phyloP scores from a whole-genome alignment of 1,284 basidiomycete species.

The Phellopilus nigrolimitatus region DNA sequence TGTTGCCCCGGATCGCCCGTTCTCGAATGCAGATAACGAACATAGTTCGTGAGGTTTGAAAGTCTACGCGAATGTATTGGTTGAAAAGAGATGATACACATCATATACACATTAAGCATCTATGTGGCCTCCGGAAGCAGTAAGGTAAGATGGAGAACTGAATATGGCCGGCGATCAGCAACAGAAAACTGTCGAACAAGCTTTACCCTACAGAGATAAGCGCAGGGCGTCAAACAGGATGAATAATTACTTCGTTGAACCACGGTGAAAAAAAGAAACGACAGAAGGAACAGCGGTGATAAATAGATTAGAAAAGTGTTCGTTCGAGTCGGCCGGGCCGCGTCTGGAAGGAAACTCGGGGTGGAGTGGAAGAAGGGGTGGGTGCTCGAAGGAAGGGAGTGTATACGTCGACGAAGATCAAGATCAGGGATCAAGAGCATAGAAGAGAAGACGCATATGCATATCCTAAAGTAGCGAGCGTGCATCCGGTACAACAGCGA shows the following conservation, averaged over 20 bases:
- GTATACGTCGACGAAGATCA: not conserved
- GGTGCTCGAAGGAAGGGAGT: not conserved
- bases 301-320: slow-evolving; percentile 4
- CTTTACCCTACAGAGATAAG: not conserved
- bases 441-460: slow-evolving; percentile 8
- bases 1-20: slow-evolving; percentile 6
- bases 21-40: no score
- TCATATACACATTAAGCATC: slow-evolving; percentile 19
- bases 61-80: not conserved
- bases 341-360: not conserved
- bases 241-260: slow-evolving; percentile 9
- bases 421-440: not conserved
- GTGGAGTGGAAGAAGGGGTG: not conserved
- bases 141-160: slow-evolving; percentile 8
- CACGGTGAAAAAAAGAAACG: not conserved
- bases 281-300: not conserved
- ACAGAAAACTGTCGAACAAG: not conserved
- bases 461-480: slow-evolving; percentile 8
- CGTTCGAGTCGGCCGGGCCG: not conserved
- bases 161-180: not conserved
- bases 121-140: slow-evolving; percentile 10
- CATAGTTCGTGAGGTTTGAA: slow-evolving; percentile 1
- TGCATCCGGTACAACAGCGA: slow-evolving; percentile 1
- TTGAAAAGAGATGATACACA: slow-evolving; percentile 4
- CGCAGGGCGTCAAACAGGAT: not conserved